These are phyloP conservation scores for Pseudozyma hubeiensis DNA, from an alignment of 1,284 basidiomycete genomes.

Conservation along the genomic window DNA sequence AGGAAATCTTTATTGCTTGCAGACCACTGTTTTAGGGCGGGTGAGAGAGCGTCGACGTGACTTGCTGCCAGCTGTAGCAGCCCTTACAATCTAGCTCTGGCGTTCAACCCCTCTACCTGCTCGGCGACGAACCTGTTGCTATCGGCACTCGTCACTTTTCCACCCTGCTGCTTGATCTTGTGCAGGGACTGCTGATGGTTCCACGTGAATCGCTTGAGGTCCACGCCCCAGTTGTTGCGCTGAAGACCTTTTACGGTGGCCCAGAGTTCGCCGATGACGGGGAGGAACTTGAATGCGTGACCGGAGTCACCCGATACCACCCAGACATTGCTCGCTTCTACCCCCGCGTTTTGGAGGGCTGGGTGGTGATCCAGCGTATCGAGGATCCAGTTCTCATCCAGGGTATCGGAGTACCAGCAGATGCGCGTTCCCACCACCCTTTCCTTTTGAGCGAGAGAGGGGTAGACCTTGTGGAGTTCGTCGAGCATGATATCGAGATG, in stretches of 20 bases:
- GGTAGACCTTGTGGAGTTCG: constrained; percentile 76
- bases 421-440: constrained; percentile 77
- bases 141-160: constrained; percentile 19
- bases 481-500: constrained; percentile 73
- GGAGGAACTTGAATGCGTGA: constrained; percentile 77
- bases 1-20: no score
- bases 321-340: constrained; percentile 62
- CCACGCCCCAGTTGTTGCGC: constrained; percentile 13
- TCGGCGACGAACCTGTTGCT: constrained; percentile 23
- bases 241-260: constrained; percentile 70
- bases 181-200: constrained; percentile 37
- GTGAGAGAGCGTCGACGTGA: no score
- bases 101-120: background rate
- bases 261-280: constrained; percentile 81
- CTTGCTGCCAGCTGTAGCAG: background rate
- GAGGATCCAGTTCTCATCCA: constrained; percentile 71
- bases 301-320: constrained; percentile 71
- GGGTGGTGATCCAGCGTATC: constrained; percentile 69
- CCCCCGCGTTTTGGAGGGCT: background rate
- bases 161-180: background rate
- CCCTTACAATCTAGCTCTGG: constrained; percentile 13
- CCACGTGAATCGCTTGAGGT: constrained; percentile 40
- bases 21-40: no score
- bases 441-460: constrained; percentile 72
- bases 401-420: constrained; percentile 78